These are phyloP conservation scores for Acer campestre DNA, from an alignment of 345 rosid species.

Conservation along the genomic window DNA sequence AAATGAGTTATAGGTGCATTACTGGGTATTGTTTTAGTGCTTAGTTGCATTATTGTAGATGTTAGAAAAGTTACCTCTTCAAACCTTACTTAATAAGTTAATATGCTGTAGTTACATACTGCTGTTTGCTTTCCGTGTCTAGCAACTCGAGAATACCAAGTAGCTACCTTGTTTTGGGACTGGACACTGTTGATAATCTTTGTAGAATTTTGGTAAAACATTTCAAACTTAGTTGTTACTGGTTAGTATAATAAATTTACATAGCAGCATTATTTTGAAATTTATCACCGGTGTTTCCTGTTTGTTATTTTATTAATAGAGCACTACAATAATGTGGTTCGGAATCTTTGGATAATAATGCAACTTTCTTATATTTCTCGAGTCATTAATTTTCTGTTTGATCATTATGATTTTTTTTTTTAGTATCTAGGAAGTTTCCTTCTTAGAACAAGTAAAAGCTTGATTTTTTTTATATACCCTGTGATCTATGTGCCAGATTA, in stretches of 20 bases:
- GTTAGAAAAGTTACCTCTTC: background rate
- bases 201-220: background rate
- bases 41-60: background rate
- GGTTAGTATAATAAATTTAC: background rate
- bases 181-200: background rate
- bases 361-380: background rate
- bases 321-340: background rate
- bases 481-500: background rate
- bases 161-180: background rate
- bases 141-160: background rate
- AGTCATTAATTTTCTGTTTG: background rate
- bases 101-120: background rate
- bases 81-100: background rate
- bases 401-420: background rate
- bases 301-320: background rate
- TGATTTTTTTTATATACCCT: background rate
- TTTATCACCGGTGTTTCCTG: background rate
- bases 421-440: background rate
- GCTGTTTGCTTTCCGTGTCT: background rate
- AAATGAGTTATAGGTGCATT: constrained; percentile 1
- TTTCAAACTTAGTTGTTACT: background rate
- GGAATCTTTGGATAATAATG: background rate
- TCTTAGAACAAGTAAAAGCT: background rate
- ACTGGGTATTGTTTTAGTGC: no score
- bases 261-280: background rate